phyloP scores from a whole-genome alignment of 495 filamentous ascomycete species.

The Hyaloscypha hepaticicola region DNA sequence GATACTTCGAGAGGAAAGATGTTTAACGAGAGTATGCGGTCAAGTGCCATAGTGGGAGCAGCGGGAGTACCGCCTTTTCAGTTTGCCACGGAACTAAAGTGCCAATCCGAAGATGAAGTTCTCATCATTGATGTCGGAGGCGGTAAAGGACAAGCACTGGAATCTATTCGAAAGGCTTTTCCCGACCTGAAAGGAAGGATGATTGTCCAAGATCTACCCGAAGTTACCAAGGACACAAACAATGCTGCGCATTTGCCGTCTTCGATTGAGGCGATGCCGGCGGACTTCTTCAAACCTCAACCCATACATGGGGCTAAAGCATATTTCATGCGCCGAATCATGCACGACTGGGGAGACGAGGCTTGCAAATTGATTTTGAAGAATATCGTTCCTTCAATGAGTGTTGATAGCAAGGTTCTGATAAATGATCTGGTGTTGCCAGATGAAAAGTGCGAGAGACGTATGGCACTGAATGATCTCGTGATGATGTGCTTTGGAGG shows the following conservation, averaged over 20 bases:
- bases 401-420: conserved; percentile 13
- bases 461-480: conserved; percentile 37
- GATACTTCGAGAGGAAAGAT: conserved; percentile 13
- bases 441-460: conserved; percentile 22
- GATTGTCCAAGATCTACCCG: conserved; percentile 53
- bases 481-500: conserved; percentile 39
- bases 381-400: conserved; percentile 36
- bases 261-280: conserved; percentile 39
- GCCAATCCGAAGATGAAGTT: conserved; percentile 4
- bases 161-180: not conserved
- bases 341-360: conserved; percentile 35
- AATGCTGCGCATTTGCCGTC: conserved; percentile 21
- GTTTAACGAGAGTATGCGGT: conserved; percentile 28
- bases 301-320: conserved; percentile 39
- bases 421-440: conserved; percentile 17
- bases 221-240: conserved; percentile 32
- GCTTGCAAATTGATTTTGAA: conserved; percentile 24
- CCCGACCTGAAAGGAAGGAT: conserved; percentile 31
- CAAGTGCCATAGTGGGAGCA: conserved; percentile 1
- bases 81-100: conserved; percentile 12
- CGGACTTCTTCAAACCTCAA: conserved; percentile 53
- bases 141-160: conserved; percentile 25
- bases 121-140: conserved; percentile 32
- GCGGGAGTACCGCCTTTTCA: not conserved
- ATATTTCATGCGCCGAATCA: conserved; percentile 38